phyloP scores from a whole-genome alignment of 2,329 filamentous ascomycete genomes.

The Sclerotinia sclerotiorum region DNA sequence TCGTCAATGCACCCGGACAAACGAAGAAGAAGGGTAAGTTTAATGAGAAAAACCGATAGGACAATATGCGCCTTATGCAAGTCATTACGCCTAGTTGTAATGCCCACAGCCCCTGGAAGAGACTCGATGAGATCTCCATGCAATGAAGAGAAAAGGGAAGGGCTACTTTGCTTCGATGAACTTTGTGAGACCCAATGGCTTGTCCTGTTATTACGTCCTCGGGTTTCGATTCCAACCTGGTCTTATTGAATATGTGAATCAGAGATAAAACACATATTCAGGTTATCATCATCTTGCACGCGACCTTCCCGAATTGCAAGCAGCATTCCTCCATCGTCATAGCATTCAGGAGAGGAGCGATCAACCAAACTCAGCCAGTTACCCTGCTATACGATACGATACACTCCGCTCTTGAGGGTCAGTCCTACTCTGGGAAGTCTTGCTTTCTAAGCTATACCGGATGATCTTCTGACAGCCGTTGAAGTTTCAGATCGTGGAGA shows the following conservation, averaged over 20 bases:
- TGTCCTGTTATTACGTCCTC: neutral
- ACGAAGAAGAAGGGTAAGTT: constrained; percentile 32
- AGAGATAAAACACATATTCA: neutral
- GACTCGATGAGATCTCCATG: constrained; percentile 34
- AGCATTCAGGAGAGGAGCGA: neutral
- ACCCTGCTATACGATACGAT: constrained; percentile 13
- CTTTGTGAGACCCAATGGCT: constrained; percentile 6
- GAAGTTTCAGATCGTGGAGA: constrained; percentile 37
- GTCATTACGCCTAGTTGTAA: constrained; percentile 29
- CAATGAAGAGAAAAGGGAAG: constrained; percentile 13
- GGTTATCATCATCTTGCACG: neutral
- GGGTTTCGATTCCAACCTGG: neutral
- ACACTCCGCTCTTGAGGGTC: constrained; percentile 13
- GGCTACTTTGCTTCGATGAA: constrained; percentile 6
- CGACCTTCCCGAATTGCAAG: constrained; percentile 4
- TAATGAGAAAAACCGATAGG: constrained; percentile 29
- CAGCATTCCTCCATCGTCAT: neutral
- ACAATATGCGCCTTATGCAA: constrained; percentile 28
- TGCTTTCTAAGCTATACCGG: constrained; percentile 20
- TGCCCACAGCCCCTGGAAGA: constrained; percentile 26
- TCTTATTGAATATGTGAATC: neutral
- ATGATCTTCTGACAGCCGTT: constrained; percentile 34
- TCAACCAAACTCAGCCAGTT: neutral
- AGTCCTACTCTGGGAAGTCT: constrained; percentile 14
- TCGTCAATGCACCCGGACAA: constrained; percentile 36